These are phyloP conservation scores for Choanephora cucurbitarum DNA, from an alignment of 371 early-diverging fungal species.

Conservation along the genomic window DNA sequence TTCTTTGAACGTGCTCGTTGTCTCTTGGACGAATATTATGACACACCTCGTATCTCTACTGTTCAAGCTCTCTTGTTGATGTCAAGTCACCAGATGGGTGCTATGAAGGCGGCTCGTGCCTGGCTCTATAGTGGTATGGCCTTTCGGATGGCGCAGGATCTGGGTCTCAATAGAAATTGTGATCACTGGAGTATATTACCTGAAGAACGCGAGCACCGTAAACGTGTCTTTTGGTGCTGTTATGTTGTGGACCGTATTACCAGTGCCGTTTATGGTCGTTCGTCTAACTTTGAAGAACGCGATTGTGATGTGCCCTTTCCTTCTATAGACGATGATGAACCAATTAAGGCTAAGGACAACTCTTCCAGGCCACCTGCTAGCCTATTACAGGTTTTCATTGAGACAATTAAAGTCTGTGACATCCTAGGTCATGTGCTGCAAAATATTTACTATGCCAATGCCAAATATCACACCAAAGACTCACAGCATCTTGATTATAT, in stretches of 20 bases:
- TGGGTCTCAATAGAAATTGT: conserved; percentile 48
- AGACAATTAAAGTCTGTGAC: conserved; percentile 40
- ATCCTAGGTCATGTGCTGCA: conserved; percentile 49
- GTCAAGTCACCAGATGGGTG: conserved; percentile 56
- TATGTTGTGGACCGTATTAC: conserved; percentile 49
- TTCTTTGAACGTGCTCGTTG: conserved; percentile 50
- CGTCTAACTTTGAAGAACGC: conserved; percentile 44
- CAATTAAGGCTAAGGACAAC: conserved; percentile 12
- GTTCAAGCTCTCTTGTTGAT: conserved; percentile 60
- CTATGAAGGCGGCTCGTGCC: conserved; percentile 46
- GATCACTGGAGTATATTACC: conserved; percentile 49
- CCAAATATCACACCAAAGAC: conserved; percentile 27
- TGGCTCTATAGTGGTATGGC: conserved; percentile 58
- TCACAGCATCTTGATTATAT: conserved; percentile 38
- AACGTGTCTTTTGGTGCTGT: conserved; percentile 55
- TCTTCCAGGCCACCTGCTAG: conserved; percentile 25
- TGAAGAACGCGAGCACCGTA: conserved; percentile 44
- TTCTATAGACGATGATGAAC: conserved; percentile 44
- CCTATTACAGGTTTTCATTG: conserved; percentile 37
- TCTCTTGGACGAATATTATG: conserved; percentile 57
- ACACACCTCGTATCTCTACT: conserved; percentile 58
- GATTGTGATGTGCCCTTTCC: conserved; percentile 55
- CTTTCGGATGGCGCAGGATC: conserved; percentile 53
- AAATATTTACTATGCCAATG: conserved; percentile 45
- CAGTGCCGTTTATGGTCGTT: conserved; percentile 45